Evolutionary conservation across 768 basidiomycete genomes (phyloP).

Genomic region (Tubosaeta sp.): DNA sequence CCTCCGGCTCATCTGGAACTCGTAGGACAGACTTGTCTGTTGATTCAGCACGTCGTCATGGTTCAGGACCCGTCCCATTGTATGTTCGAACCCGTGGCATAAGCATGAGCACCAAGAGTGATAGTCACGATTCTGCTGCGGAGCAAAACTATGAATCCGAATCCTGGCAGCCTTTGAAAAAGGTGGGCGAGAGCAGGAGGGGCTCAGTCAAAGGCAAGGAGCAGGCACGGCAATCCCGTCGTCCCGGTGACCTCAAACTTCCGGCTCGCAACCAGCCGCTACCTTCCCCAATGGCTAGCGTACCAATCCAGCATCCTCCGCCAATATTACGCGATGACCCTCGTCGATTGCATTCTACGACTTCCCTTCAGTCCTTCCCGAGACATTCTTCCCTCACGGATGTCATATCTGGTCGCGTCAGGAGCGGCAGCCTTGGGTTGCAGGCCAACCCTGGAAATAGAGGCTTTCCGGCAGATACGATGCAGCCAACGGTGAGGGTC

Average conservation of each 20-base stretch:
- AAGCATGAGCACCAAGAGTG: slow-evolving; percentile 49
- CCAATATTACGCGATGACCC: slow-evolving; percentile 36
- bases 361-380: slow-evolving; percentile 37
- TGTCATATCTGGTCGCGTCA: slow-evolving; percentile 43
- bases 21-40: slow-evolving; percentile 25
- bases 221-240: slow-evolving; percentile 37
- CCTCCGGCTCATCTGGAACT: slow-evolving; percentile 34
- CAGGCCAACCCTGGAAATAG: slow-evolving; percentile 28
- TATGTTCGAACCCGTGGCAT: slow-evolving; percentile 50
- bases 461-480: slow-evolving; percentile 15
- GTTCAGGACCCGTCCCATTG: slow-evolving; percentile 27
- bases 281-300: slow-evolving; percentile 25
- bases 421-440: slow-evolving; percentile 60
- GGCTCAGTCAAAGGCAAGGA: slow-evolving; percentile 48
- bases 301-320: slow-evolving; percentile 36
- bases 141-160: slow-evolving; percentile 52
- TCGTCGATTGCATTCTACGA: slow-evolving; percentile 35
- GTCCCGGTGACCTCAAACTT: slow-evolving; percentile 59
- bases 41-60: slow-evolving; percentile 24
- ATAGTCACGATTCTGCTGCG: slow-evolving; percentile 36
- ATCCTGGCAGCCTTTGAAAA: slow-evolving; percentile 42
- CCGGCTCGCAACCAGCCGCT: slow-evolving; percentile 49
- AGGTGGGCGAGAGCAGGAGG: slow-evolving; percentile 39
- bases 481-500: slow-evolving; percentile 22
- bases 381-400: slow-evolving; percentile 28